These are phyloP conservation scores for Alternaria ventricosa DNA, from an alignment of 2,329 filamentous ascomycete genomes.

Conservation along the genomic window DNA sequence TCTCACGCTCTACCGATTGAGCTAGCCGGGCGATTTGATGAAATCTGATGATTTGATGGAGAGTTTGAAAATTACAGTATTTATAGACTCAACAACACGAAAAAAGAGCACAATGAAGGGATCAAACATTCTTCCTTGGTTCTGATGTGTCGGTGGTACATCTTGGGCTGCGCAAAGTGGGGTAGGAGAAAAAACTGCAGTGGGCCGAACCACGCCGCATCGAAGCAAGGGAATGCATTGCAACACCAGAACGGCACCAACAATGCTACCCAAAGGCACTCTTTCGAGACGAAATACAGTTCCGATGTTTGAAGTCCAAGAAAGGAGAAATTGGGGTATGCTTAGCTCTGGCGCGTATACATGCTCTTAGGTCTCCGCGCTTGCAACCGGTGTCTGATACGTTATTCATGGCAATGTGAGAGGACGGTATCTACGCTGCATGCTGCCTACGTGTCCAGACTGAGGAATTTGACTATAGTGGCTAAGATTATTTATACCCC, in stretches of 20 bases:
- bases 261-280: neutral
- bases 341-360: neutral
- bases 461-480: neutral
- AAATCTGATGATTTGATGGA: neutral
- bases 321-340: neutral
- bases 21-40: constrained; percentile 23
- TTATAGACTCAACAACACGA: neutral
- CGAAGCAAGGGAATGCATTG: neutral
- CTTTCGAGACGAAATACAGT: too few species aligned
- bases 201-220: neutral
- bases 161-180: neutral
- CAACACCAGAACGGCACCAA: neutral
- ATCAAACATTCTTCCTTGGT: rapidly evolving
- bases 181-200: neutral
- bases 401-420: rapidly evolving
- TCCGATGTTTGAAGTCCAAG: neutral
- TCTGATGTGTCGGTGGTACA: neutral
- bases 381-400: rapidly evolving
- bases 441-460: neutral
- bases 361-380: neutral
- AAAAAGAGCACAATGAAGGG: neutral
- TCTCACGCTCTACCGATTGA: constrained; percentile 53
- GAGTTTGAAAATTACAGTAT: rapidly evolving
- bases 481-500: neutral
- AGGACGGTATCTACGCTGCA: neutral